phyloP scores from a whole-genome alignment of 805 yeast species.

The Metschnikowia dekortorum region DNA sequence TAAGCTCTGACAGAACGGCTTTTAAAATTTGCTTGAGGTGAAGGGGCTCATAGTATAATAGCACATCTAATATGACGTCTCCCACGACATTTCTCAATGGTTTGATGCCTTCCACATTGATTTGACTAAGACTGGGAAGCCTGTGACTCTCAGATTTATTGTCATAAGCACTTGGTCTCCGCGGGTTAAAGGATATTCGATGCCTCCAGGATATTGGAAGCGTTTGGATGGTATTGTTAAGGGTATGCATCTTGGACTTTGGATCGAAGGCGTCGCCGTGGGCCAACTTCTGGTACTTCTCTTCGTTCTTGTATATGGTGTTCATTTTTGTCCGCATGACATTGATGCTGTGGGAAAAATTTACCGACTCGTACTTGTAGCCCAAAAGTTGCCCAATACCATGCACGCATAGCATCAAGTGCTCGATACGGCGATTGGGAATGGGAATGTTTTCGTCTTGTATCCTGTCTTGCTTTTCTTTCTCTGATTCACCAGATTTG shows the following conservation, averaged over 20 bases:
- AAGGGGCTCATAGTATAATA: constrained; percentile 67
- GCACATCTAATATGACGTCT: constrained; percentile 79
- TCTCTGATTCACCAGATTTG: constrained; percentile 11
- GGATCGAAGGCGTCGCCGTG: constrained; percentile 18
- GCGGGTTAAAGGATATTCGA: constrained; percentile 58
- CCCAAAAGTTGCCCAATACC: constrained; percentile 94
- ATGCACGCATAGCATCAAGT: constrained; percentile 81
- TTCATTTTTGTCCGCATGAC: constrained; percentile 57
- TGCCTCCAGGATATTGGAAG: constrained; percentile 93
- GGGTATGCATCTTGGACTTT: constrained; percentile 8
- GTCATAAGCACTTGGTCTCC: constrained; percentile 25
- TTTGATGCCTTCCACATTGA: constrained; percentile 73
- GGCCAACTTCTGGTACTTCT: constrained; percentile 34
- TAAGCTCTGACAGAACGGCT: constrained; percentile 61
- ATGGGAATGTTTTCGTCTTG: not conserved
- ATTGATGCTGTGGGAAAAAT: constrained; percentile 82
- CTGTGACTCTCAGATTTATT: constrained; percentile 35
- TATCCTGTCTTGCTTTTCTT: constrained; percentile 12
- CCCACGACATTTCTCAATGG: constrained; percentile 77
- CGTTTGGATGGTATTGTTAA: constrained; percentile 68
- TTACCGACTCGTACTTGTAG: constrained; percentile 69
- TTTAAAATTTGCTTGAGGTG: constrained; percentile 59
- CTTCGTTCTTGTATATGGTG: constrained; percentile 38
- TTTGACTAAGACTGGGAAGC: constrained; percentile 62
- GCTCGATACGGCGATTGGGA: constrained; percentile 41